Conservation (phyloP, 805 yeast species). For the Candida sanyiensis region DNA sequence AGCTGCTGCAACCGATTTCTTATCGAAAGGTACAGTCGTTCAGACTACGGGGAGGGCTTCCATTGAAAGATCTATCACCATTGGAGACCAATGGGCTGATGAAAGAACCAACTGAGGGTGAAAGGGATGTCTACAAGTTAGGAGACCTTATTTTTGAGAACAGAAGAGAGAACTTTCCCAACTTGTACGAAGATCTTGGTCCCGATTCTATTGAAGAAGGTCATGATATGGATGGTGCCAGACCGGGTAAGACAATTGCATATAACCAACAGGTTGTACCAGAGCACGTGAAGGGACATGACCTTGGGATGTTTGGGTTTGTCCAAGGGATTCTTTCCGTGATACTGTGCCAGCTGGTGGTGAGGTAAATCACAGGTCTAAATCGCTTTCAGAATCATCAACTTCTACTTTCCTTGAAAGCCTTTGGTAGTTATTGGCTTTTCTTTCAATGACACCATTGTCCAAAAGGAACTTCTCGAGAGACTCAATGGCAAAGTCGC, state of each 20-base stretch:
- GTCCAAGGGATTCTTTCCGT: constrained; percentile 2
- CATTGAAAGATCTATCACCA: no score
- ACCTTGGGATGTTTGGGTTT: neutral
- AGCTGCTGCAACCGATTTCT: no score
- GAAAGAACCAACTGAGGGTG: neutral
- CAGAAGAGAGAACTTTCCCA: constrained; percentile 6
- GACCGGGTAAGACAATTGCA: neutral
- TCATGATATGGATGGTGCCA: neutral
- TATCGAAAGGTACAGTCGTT: no score
- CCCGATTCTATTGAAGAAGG: neutral
- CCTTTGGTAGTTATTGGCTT: constrained; percentile 29
- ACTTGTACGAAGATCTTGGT: neutral
- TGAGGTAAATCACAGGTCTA: constrained; percentile 24
- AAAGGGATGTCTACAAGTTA: constrained; percentile 2
- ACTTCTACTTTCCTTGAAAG: constrained; percentile 10
- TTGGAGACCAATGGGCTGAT: no score
- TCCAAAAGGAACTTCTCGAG: constrained; percentile 41
- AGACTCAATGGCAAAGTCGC: constrained; percentile 40
- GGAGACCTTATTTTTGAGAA: constrained; percentile 12
- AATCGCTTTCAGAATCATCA: constrained; percentile 33
- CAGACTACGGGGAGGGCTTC: neutral
- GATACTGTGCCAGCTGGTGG: constrained; percentile 3
- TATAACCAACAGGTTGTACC: neutral
- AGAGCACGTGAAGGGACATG: neutral
- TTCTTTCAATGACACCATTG: constrained; percentile 30